Evolutionary conservation across 108 stramenopile species (phyloP).

Genomic region (Nitzschia sp.): DNA sequence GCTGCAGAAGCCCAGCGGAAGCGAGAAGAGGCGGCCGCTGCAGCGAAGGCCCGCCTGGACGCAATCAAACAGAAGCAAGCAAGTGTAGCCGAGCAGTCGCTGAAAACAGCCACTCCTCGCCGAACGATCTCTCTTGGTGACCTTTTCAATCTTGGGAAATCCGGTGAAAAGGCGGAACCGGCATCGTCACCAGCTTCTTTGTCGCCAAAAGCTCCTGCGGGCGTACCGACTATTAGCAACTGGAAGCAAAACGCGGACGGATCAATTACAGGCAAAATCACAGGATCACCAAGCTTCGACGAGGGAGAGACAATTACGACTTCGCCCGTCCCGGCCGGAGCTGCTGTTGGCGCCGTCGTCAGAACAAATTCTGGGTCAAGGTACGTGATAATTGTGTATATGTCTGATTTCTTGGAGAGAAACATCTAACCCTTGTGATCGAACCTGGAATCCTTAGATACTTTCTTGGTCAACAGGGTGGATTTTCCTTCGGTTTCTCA

Average conservation of each 20-base stretch:
- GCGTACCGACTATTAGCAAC: conserved; percentile 64
- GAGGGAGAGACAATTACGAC: conserved; percentile 72
- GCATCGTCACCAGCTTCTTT: background rate
- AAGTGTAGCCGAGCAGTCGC: conserved; percentile 13
- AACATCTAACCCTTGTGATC: background rate
- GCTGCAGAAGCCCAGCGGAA: conserved; percentile 26
- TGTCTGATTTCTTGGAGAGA: background rate
- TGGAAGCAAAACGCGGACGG: conserved; percentile 73
- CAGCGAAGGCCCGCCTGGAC: conserved; percentile 3
- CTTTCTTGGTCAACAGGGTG: conserved; percentile 23
- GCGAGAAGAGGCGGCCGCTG: conserved; percentile 24
- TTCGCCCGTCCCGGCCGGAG: conserved; percentile 46
- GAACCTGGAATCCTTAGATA: conserved; percentile 13
- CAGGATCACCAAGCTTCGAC: conserved; percentile 69
- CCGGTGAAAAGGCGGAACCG: conserved; percentile 1
- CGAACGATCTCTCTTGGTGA: conserved; percentile 27
- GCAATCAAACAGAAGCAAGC: conserved; percentile 1
- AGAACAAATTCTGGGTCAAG: conserved; percentile 65
- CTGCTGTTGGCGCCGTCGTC: conserved; percentile 57
- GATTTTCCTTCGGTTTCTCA: background rate
- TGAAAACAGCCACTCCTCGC: conserved; percentile 5
- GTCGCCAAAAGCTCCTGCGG: conserved; percentile 48
- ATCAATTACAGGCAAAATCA: conserved; percentile 66
- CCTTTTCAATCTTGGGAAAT: conserved; percentile 15
- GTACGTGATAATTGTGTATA: conserved; percentile 25